Percentiles rank a stretch among this genome's conserved stretches.
Evolutionary conservation across 257 asterid genomes (phyloP).

Genomic region (Scutellaria galericulata): DNA sequence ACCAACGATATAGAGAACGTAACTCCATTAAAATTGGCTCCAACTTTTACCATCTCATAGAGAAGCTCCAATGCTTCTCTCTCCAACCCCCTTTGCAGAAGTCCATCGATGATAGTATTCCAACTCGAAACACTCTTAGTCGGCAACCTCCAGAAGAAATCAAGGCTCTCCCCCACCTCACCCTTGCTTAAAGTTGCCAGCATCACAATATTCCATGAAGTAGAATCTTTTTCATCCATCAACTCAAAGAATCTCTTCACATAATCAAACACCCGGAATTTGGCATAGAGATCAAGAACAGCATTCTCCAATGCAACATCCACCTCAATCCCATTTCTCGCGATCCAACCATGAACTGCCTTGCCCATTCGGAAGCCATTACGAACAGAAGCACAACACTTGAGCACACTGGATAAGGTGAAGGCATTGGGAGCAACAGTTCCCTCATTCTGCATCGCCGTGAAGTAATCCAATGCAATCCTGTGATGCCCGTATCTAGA

Average conservation of each 20-base stretch:
- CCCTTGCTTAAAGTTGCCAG: constrained; percentile 53
- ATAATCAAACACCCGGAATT: constrained; percentile 47
- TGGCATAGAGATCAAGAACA: constrained; percentile 72
- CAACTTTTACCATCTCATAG: constrained; percentile 53
- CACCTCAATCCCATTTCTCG: constrained; percentile 44
- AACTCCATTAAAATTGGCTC: constrained; percentile 47
- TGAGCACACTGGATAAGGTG: constrained; percentile 67
- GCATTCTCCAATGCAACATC: constrained; percentile 68
- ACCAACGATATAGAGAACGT: constrained; percentile 68
- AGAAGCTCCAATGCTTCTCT: constrained; percentile 56
- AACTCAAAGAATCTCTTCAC: constrained; percentile 49
- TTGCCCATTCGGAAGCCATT: constrained; percentile 57
- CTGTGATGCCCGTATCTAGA: constrained; percentile 46
- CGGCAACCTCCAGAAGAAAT: constrained; percentile 61
- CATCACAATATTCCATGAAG: constrained; percentile 85
- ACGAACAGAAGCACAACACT: constrained; percentile 52
- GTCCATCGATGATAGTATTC: constrained; percentile 77
- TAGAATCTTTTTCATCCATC: constrained; percentile 54
- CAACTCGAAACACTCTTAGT: constrained; percentile 67
- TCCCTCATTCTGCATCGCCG: constrained; percentile 57
- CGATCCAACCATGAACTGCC: constrained; percentile 67
- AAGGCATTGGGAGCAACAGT: constrained; percentile 61
- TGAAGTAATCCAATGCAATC: constrained; percentile 56
- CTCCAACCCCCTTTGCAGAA: constrained; percentile 52
- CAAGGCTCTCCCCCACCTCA: constrained; percentile 49